Conservation (phyloP, 202 grass and related monocot genomes). For the Eragrostis tef region DNA sequence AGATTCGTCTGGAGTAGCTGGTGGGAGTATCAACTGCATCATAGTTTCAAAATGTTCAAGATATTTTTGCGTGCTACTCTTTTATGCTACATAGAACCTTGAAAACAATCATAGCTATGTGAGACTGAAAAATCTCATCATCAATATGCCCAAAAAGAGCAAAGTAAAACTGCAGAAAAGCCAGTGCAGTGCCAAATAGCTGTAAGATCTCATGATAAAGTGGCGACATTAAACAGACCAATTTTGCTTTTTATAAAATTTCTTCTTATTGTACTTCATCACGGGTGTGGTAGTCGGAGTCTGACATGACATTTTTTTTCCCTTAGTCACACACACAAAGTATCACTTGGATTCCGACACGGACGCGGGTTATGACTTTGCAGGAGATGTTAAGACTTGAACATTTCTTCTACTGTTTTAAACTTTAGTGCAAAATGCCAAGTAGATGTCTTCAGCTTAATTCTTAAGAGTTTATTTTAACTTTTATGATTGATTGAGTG, state of each 20-base stretch:
- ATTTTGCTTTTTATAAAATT: conserved; percentile 8
- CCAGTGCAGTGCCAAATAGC: not conserved
- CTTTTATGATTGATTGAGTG: not conserved
- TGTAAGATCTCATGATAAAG: conserved; percentile 5
- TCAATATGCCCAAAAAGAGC: conserved; percentile 6
- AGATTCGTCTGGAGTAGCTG: not conserved
- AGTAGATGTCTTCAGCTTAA: conserved; percentile 10
- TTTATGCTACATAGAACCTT: not conserved
- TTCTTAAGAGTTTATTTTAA: not conserved
- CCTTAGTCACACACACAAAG: not conserved
- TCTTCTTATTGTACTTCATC: not conserved
- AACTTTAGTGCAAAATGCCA: conserved; percentile 31
- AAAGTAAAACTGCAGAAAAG: conserved; percentile 21
- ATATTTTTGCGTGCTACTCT: conserved; percentile 17
- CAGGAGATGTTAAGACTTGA: not conserved
- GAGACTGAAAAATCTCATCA: conserved; percentile 6
- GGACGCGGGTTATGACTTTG: not conserved
- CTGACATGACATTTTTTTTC: not conserved
- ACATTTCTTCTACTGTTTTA: not conserved
- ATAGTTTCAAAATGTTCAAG: conserved; percentile 8
- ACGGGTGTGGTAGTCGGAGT: not conserved
- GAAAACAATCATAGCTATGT: conserved; percentile 27
- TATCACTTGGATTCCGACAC: not conserved
- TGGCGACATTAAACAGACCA: not conserved
- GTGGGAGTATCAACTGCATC: not conserved